A percentile compares a stretch with the other conserved stretches of the same genome.
Evolutionary conservation across 129 eudicot genomes (phyloP).

Genomic region (Flaveria trinervia): DNA sequence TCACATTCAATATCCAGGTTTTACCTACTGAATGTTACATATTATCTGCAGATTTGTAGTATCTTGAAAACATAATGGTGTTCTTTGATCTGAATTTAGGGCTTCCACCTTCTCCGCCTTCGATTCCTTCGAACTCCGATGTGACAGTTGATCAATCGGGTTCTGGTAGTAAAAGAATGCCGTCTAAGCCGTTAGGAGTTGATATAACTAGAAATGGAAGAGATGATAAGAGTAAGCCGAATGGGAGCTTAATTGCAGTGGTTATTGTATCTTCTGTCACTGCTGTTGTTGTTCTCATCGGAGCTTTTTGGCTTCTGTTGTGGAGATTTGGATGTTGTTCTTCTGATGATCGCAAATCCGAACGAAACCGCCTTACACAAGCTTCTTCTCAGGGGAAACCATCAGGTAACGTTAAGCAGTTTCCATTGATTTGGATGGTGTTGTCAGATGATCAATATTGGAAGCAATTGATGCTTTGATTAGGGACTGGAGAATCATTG

Average conservation of each 20-base stretch:
- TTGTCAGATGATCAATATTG: constrained; percentile 8
- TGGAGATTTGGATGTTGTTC: constrained; percentile 51
- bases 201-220: constrained; percentile 48
- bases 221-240: constrained; percentile 37
- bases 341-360: constrained; percentile 18
- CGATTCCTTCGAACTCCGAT: constrained; percentile 44
- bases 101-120: constrained; percentile 94
- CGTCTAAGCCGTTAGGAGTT: constrained; percentile 78
- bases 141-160: constrained; percentile 51
- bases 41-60: background rate
- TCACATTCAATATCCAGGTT: constrained; percentile 87
- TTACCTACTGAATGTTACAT: background rate
- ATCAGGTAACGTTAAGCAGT: constrained; percentile 49
- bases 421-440: background rate
- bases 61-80: background rate
- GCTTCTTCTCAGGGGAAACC: constrained; percentile 50
- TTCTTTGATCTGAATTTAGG: constrained; percentile 46
- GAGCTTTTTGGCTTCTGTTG: constrained; percentile 60
- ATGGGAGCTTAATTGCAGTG: constrained; percentile 50
- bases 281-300: constrained; percentile 59
- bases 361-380: constrained; percentile 34
- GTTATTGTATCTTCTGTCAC: constrained; percentile 71
- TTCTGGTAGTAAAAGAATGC: constrained; percentile 52
- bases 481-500: constrained; percentile 66
- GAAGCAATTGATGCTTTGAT: constrained; percentile 20